Conservation (phyloP, 2,329 filamentous ascomycete genomes). For the Trichoderma asperellum region DNA sequence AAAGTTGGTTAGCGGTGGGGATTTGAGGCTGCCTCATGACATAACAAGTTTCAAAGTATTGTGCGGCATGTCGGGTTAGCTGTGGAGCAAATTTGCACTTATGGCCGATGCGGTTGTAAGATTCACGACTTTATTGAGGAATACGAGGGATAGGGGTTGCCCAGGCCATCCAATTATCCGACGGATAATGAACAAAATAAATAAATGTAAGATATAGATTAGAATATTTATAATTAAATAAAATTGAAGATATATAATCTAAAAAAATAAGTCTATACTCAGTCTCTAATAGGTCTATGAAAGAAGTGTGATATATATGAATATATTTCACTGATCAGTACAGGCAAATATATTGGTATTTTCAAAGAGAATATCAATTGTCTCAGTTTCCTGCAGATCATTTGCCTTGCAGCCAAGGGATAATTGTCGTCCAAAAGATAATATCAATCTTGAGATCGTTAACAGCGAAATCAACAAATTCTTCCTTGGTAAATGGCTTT, state of each 20-base stretch:
- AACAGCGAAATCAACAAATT: slow-evolving; percentile 30
- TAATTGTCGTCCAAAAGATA: slow-evolving; percentile 7
- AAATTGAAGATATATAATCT: background rate
- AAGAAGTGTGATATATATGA: background rate
- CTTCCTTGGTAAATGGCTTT: slow-evolving; percentile 30
- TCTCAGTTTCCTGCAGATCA: background rate
- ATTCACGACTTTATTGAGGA: background rate
- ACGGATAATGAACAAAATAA: too few relatives aligned
- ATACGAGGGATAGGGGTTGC: background rate
- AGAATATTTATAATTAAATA: too few relatives aligned
- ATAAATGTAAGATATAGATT: too few relatives aligned
- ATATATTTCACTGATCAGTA: background rate
- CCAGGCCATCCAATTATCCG: background rate
- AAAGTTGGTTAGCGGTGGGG: background rate
- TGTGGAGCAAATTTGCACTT: slow-evolving; percentile 8
- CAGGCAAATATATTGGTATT: background rate
- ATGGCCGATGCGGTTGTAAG: slow-evolving; percentile 1
- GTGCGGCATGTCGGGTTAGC: background rate
- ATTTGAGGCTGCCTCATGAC: slow-evolving; percentile 9
- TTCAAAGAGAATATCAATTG: too few relatives aligned
- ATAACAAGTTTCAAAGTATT: background rate
- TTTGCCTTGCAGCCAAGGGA: slow-evolving; percentile 3
- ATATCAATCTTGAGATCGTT: slow-evolving; percentile 15
- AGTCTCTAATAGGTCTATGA: background rate
- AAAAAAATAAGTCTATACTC: too few relatives aligned